Base-by-base conservation (phyloP, 1,139 yeast genomes). In the Suzukiozyma palmioleophila region DNA sequence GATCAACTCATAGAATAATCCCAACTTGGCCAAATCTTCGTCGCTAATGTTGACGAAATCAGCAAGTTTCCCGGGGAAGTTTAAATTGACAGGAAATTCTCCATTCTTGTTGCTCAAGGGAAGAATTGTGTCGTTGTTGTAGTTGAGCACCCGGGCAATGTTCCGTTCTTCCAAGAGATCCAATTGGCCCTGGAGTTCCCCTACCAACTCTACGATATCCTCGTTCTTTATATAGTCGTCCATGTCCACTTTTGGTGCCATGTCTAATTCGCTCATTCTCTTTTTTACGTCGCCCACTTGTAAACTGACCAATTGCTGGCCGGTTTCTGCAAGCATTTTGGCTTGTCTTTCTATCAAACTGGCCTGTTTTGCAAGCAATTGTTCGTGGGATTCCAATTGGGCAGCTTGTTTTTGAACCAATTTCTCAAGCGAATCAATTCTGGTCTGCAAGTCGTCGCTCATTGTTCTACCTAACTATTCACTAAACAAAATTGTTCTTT, bases 101-200 rank as follows among this genome's bases (percentile, higher is more conserved):
- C 96, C 96, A 54, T 87, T 94, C 22, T 77, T 71, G 49, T 82
- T 84, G 8, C 85, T 59, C 42, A 67, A 45, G 0, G 67, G 68
- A 1, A 57, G 57, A 25, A 64, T 48, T 8, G 35, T 26, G 3
- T 43, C 45, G 3, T 40, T 39, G 40, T 38, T 13, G 35, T 47
- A 56, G 51, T 83, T 84, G 49, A 72, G 68, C 10, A 77, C 62
- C 53, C 94, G 69, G 48, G 79, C 69, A 36, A 81, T 73, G 11
- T 80, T 69, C 46, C 90, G 69, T 42, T 82, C 84, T 52, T 84
- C 94, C 26, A 83, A 60, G 12, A 66, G 64, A 39, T 86, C 94
- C 51, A 90, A 70, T 62, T 90, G 97, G 5, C 85, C 84, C 60
- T 89, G 97, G 43, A 90, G 65, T 58, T 90, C 97, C 6, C 89